Conservation (phyloP, 2,329 filamentous ascomycete genomes). For the Lachnum nothofagi region DNA sequence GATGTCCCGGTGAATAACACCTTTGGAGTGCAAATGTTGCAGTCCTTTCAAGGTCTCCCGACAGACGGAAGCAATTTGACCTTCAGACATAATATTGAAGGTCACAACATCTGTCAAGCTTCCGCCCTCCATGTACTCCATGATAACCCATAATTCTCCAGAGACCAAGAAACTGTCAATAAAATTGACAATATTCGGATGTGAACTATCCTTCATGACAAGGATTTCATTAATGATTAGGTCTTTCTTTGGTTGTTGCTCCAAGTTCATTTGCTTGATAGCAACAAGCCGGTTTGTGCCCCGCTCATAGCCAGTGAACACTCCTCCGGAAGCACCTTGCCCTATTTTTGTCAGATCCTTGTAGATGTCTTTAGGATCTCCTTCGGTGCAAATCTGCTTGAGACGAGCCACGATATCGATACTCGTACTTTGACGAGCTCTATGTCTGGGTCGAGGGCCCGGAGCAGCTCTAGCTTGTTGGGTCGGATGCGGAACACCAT, state of each 20-base stretch:
- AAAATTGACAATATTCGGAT: slow-evolving; percentile 98
- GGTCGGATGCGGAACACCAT: slow-evolving; percentile 35
- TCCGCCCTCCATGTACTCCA: slow-evolving; percentile 99
- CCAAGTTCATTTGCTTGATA: slow-evolving; percentile 99
- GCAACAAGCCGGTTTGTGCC: slow-evolving; percentile 83
- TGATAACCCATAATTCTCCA: slow-evolving; percentile 95
- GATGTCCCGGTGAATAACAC: slow-evolving; percentile 97
- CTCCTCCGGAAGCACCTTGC: slow-evolving; percentile 92
- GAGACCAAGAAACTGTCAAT: slow-evolving; percentile 91
- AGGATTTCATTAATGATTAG: slow-evolving; percentile 98
- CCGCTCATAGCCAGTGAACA: slow-evolving; percentile 84
- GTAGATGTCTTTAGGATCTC: slow-evolving; percentile 85
- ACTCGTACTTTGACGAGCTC: slow-evolving; percentile 71
- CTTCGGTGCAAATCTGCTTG: slow-evolving; percentile 82
- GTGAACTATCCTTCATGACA: slow-evolving; percentile 98
- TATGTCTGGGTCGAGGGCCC: slow-evolving; percentile 65
- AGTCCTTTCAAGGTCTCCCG: slow-evolving; percentile 86
- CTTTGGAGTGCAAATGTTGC: slow-evolving; percentile 94
- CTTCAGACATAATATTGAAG: slow-evolving; percentile 98
- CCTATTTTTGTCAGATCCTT: slow-evolving; percentile 89
- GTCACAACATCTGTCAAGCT: slow-evolving; percentile 97
- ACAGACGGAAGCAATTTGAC: slow-evolving; percentile 93
- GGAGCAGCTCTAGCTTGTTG: slow-evolving; percentile 40
- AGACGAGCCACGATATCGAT: slow-evolving; percentile 79
- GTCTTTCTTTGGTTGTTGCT: slow-evolving; percentile 98